Conservation (phyloP, 2,329 filamentous ascomycete genomes). For the Epichloe sp. region DNA sequence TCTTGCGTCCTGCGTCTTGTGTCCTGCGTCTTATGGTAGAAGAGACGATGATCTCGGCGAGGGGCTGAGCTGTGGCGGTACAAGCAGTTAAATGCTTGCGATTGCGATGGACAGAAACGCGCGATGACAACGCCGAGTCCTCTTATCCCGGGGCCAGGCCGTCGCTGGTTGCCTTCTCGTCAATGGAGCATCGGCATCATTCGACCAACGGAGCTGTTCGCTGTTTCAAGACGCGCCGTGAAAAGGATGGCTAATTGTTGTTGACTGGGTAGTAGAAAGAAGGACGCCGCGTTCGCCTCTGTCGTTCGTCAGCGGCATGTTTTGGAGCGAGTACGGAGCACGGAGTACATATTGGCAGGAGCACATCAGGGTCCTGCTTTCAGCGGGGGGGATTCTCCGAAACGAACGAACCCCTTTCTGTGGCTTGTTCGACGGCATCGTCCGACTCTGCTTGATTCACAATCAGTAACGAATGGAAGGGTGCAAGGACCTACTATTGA, state of each 20-base stretch:
- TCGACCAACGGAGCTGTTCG: not conserved
- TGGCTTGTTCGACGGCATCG: not conserved
- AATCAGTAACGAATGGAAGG: too few relatives aligned
- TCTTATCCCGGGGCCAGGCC: not conserved
- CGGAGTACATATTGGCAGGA: not conserved
- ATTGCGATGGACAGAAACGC: not conserved
- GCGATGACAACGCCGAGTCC: not conserved
- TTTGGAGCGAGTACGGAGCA: not conserved
- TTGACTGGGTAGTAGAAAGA: too few relatives aligned
- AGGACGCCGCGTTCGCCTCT: too few relatives aligned
- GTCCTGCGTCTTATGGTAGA: too few relatives aligned
- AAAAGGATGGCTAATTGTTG: too few relatives aligned
- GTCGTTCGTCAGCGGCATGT: too few relatives aligned
- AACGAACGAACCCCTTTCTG: not conserved
- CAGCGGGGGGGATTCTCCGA: not conserved
- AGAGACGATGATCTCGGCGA: not conserved
- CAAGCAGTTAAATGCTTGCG: not conserved
- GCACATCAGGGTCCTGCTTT: too few relatives aligned
- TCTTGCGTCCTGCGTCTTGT: too few relatives aligned
- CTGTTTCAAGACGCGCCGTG: not conserved
- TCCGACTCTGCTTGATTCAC: too few relatives aligned
- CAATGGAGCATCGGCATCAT: not conserved
- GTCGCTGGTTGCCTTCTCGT: not conserved
- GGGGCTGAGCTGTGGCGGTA: not conserved
- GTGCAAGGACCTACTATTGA: too few relatives aligned